Conservation (phyloP, 2,329 filamentous ascomycete species). For the Cryphonectria parasitica region DNA sequence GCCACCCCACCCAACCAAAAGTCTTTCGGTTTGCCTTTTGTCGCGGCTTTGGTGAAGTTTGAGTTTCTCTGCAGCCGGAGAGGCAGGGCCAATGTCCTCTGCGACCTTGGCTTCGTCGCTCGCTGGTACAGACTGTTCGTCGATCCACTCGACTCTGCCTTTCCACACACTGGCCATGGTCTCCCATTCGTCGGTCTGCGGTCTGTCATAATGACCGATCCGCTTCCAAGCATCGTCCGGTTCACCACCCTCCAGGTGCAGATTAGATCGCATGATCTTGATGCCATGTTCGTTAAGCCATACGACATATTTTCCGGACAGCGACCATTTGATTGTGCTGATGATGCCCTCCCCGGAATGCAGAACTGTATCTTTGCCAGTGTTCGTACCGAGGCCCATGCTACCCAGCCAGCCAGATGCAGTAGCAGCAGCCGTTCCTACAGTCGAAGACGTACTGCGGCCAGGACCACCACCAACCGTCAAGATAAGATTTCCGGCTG, state of each 20-base stretch:
- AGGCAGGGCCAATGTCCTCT: constrained; percentile 36
- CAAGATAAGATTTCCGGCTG: constrained; percentile 84
- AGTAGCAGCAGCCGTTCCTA: constrained; percentile 77
- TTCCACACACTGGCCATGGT: constrained; percentile 98
- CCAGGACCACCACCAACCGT: constrained; percentile 81
- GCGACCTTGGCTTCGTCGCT: constrained; percentile 60
- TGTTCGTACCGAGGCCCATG: constrained; percentile 78
- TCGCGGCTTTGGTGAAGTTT: constrained; percentile 53
- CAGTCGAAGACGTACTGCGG: constrained; percentile 85
- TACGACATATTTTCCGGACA: constrained; percentile 87
- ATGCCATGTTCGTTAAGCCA: constrained; percentile 98
- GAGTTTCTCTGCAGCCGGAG: constrained; percentile 48
- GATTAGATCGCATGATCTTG: constrained; percentile 92
- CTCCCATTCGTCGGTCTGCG: constrained; percentile 86
- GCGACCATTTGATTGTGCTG: constrained; percentile 90
- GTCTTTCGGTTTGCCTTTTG: constrained; percentile 67
- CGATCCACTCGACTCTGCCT: constrained; percentile 88
- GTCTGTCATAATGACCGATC: constrained; percentile 88
- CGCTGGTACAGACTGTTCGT: constrained; percentile 76
- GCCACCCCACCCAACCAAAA: constrained; percentile 93
- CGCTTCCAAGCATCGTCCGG: constrained; percentile 90
- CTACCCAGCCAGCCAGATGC: constrained; percentile 91
- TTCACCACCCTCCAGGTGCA: constrained; percentile 77
- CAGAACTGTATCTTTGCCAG: constrained; percentile 81
- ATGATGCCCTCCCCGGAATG: constrained; percentile 93